Base-by-base conservation (phyloP, 495 filamentous ascomycete genomes). In the Lepraria neglecta region DNA sequence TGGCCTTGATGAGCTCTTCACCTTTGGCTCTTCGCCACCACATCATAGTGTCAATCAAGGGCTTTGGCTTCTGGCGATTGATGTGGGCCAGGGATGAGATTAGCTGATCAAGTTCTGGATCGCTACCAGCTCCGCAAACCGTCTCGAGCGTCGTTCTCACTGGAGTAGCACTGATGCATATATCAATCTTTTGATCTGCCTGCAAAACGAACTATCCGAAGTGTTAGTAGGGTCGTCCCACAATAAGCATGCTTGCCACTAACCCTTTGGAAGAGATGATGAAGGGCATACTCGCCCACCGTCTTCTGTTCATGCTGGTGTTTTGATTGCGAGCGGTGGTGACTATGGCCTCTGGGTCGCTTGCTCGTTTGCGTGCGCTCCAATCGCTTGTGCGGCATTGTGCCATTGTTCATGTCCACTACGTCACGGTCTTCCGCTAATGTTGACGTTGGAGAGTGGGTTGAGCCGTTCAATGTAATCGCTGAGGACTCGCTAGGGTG, bases 21-120 rank as follows among this genome's bases (percentile, higher is more conserved):
- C 91, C 92, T 74, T 96, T 96, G 45, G 82, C 85, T 72, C 96
- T 96, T 45, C 95, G 83, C 94, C 94, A 98, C 24, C 91, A 83
- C 90, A 98, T 97, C 64, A 97, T 87, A 11, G 90, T 90, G 73
- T 97, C 92, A 65, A 98, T 96, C 58, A 98, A 73, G n/a, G 90
- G 88, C 67, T 92, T 96, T 5, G 94, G 95, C 66, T 97, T 96
- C 67, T 88, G 86, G 38, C 90, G 87, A 57, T 91, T 90, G 68
- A 99, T 95, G 72, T 92, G 90, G 28, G 94, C 94, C 51, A 97
- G 77, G 19, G 95, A 92, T 5, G 87, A 86, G 51, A 99, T 92
- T 66, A 96, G 82, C 72, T 96, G 94, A 74, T 99, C 94, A 68
- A 99, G 97, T n/a, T 82, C 83, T 6, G 86, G 79, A 70, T 99